Percentiles rank a stretch among this genome's conserved stretches.
Evolutionary conservation across 164 flowering plant species (phyloP).

Genomic region (Nymphaea thermarum): DNA sequence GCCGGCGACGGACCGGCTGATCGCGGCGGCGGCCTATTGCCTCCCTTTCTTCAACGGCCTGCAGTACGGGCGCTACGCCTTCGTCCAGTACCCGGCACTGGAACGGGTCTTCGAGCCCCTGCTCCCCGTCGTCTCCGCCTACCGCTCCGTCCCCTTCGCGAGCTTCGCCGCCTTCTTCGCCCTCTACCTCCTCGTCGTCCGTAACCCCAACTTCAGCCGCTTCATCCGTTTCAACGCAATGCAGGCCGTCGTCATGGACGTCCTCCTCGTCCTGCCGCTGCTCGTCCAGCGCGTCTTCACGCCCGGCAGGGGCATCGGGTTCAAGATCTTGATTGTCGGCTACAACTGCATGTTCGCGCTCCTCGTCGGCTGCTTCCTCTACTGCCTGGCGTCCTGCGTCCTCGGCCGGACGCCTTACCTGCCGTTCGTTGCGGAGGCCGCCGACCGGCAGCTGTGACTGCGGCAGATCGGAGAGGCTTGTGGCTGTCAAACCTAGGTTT

Average conservation of each 20-base stretch:
- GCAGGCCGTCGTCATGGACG: slow-evolving; percentile 91
- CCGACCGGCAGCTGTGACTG: slow-evolving; percentile 46
- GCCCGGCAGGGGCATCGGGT: slow-evolving; percentile 55
- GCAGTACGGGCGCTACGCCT: slow-evolving; percentile 70
- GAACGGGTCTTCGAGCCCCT: slow-evolving; percentile 48
- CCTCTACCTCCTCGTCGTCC: slow-evolving; percentile 63
- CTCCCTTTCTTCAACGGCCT: slow-evolving; percentile 92
- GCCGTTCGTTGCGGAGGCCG: slow-evolving; percentile 85
- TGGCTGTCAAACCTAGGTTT: too few relatives aligned
- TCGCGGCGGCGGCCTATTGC: slow-evolving; percentile 60
- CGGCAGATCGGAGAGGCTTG: too few relatives aligned
- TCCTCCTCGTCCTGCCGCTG: slow-evolving; percentile 54
- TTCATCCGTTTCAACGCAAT: slow-evolving; percentile 81
- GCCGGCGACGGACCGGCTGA: slow-evolving; percentile 66
- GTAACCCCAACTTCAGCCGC: slow-evolving; percentile 52
- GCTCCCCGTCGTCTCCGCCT: slow-evolving; percentile 48
- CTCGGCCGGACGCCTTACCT: slow-evolving; percentile 69
- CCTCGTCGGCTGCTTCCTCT: slow-evolving; percentile 45
- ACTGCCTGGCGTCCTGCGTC: slow-evolving; percentile 35
- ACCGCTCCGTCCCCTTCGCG: slow-evolving; percentile 67
- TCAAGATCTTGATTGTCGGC: slow-evolving; percentile 32
- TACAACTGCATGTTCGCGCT: slow-evolving; percentile 46
- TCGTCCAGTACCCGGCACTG: slow-evolving; percentile 38
- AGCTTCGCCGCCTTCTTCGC: slow-evolving; percentile 80
- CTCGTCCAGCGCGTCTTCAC: slow-evolving; percentile 46